These are phyloP conservation scores for Helicostylum pulchrum DNA, from an alignment of 192 early-diverging fungal species.

Conservation along the genomic window DNA sequence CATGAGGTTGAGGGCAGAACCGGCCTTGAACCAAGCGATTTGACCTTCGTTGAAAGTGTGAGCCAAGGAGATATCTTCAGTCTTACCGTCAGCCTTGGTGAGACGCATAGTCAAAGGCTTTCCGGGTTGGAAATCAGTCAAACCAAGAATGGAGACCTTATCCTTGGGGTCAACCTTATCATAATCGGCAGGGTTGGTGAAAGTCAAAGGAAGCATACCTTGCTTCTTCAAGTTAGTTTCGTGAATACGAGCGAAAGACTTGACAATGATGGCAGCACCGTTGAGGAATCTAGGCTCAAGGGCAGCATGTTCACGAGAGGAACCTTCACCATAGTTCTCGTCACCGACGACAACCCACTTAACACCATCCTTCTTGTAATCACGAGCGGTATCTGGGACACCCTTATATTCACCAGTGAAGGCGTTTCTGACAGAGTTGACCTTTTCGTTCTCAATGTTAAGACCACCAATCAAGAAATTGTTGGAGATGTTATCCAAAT, in stretches of 20 bases:
- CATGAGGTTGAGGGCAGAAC: constrained; percentile 84
- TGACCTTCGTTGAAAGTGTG: constrained; percentile 99
- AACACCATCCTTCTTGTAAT: constrained; percentile 86
- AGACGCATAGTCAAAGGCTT: constrained; percentile 83
- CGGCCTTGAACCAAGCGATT: constrained; percentile 98
- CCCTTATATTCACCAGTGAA: constrained; percentile 77
- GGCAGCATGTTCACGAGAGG: constrained; percentile 98
- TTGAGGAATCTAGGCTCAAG: constrained; percentile 95
- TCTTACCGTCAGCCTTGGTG: constrained; percentile 75
- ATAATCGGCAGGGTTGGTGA: constrained; percentile 91
- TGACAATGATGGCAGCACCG: constrained; percentile 90
- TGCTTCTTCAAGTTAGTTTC: constrained; percentile 99
- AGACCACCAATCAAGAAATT: constrained; percentile 99
- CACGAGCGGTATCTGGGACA: constrained; percentile 90
- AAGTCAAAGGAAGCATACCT: constrained; percentile 95
- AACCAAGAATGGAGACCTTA: constrained; percentile 85
- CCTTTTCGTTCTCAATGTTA: constrained; percentile 81
- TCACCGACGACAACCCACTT: constrained; percentile 97
- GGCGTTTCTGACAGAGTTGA: constrained; percentile 72
- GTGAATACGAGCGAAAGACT: constrained; percentile 98
- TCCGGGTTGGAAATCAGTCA: constrained; percentile 78
- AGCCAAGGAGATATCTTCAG: constrained; percentile 80
- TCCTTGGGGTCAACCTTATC: constrained; percentile 85
- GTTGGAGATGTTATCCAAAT: constrained; percentile 98
- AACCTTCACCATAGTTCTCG: constrained; percentile 99